Base-by-base conservation (phyloP, 192 early-diverging fungal species). In the Rhizophlyctis rosea region DNA sequence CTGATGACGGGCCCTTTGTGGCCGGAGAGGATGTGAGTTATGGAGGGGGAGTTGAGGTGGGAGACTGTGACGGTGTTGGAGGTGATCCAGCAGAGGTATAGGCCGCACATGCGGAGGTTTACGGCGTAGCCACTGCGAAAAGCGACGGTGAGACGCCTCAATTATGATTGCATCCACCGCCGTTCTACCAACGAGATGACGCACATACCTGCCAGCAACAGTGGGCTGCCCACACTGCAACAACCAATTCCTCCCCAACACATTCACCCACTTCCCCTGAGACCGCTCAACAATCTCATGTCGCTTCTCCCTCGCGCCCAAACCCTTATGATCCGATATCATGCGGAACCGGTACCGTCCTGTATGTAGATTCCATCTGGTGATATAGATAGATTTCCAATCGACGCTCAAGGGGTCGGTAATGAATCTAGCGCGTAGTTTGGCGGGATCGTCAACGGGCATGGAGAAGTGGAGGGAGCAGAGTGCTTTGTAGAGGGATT, bases 211-310 rank as follows among this genome's bases (percentile, higher is more conserved):
- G 13, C 64, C 70, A n/a, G 59, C 59, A 14, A 49, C 55, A 13
- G 70, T 72, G 1, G 70, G 70, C 48, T 72, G 70, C 32, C 70
- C 70, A 54, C 70, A 72, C 34, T 72, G 70, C 34, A 72, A 32
- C 5, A 72, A 27, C 44, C 70, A 72, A 25, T 56, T 61, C 29
- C 59, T 16, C 5, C 25, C 63, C 39, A 32, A 57, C 34, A 52
- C 25, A 4, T 52, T 54, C 23, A 57, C 1, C 25, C n/a, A 47
- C 30, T n/a, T 50, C 32, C 57, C 21, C 54, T 44, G n/a, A n/a
- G n/a, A n/a, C 34, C 56, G 62, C 14, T 69, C 61, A 16, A 69
- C 61, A 13, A 69, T 44, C 31, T 65, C 48, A 24, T 69, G 68
- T 36, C 68, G 44, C n/a, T 31, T 57, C 0, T 29, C 14, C 3